Evolutionary conservation across 2,329 filamentous ascomycete genomes (phyloP), one percentile per base, ranked within the genome.

Genomic region (Ophiostoma himal-ulmi): DNA sequence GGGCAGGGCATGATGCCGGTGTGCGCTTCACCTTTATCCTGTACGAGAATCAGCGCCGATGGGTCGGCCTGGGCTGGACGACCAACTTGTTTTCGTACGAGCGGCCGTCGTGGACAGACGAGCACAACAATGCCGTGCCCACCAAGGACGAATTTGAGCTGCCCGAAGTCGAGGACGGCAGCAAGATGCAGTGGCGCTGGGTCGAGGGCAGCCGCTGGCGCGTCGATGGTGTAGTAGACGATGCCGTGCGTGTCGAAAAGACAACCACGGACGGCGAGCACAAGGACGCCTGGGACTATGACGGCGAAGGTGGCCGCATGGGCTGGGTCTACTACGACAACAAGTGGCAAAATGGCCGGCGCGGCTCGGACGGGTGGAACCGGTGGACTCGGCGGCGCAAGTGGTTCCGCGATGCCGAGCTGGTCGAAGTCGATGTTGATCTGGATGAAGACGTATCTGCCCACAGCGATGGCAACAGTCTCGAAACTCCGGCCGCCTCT

Each of bases 281-380:
- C 77, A 80, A 74, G 76, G 82, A 77, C 69, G 78, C 81, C 74
- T 82, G 78, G 78, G 86, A 83, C 72, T 86, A 86, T 73, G 86
- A 88, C 70, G 82, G 83, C 2, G 82, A 86, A 0, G 85, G 89
- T 34, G 90, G 86, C 3, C 88, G 81, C 76, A 86, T 89, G 75
- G 95, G 94, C 1, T 99, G 95, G 95, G 92, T 97, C 52, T 99
- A 95, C 79, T 99, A 97, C 77, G 95, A 99, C 77, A 98, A 94
- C 78, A 97, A 97, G 90, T 99, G 95, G 95, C 90, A 93, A 78
- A 91, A 92, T 75, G 94, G 94, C 22, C 90, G 91, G 20, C 87
- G 93, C 72, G 92, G 92, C 3, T 85, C 87, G 77, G 95, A 99
- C 76, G 92, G 94, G 69, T 99, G 95, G 95, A 92, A 92, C 57